phyloP scores from a whole-genome alignment of 2,329 filamentous ascomycete genomes.

The Thelonectria discophora region DNA sequence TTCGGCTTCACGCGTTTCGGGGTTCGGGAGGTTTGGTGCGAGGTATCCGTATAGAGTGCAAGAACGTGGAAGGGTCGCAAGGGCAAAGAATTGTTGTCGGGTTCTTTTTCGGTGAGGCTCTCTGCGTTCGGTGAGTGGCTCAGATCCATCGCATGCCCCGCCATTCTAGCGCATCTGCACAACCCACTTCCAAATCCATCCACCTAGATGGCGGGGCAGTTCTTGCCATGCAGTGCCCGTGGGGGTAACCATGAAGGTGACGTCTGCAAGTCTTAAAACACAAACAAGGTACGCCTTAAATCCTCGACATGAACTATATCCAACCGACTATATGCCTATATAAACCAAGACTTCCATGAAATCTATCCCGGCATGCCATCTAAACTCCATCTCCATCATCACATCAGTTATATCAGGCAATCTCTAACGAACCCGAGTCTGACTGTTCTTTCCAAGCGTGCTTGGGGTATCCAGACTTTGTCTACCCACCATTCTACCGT shows the following conservation, averaged over 20 bases:
- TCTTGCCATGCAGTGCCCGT: neutral
- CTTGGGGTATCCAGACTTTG: constrained; percentile 54
- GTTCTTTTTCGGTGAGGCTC: constrained; percentile 11
- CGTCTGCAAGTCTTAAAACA: too few species aligned
- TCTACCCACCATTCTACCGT: constrained; percentile 49
- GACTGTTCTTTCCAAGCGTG: constrained; percentile 48
- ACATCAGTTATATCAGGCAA: too few species aligned
- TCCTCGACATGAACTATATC: too few species aligned
- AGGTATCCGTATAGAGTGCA: neutral
- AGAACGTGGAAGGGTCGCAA: neutral
- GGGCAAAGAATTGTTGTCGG: neutral
- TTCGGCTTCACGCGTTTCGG: neutral
- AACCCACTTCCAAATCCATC: neutral
- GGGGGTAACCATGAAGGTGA: neutral
- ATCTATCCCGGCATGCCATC: neutral
- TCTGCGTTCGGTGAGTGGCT: neutral
- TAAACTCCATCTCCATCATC: constrained; percentile 1
- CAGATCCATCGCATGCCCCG: neutral
- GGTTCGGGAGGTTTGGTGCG: neutral
- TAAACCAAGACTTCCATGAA: too few species aligned
- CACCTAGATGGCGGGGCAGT: neutral
- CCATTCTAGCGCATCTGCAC: constrained; percentile 9
- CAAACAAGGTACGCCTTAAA: too few species aligned
- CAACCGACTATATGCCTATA: too few species aligned
- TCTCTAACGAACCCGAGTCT: constrained; percentile 21